Evolutionary conservation across 2,329 filamentous ascomycete genomes (phyloP).

Genomic region (Neurospora crassa): DNA sequence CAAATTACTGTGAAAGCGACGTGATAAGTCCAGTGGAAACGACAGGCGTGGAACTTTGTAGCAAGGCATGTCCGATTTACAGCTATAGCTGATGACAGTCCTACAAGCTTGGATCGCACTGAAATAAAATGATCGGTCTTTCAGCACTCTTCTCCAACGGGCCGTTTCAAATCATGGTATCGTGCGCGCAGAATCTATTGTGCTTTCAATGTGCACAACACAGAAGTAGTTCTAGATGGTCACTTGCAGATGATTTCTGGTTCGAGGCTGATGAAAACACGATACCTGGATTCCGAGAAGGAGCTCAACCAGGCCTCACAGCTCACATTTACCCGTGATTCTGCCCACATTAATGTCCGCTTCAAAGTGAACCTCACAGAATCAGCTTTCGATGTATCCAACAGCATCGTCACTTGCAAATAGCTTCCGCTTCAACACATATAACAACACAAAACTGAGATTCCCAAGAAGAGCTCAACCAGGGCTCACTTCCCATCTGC

Average conservation of each 20-base stretch:
- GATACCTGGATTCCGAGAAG: not conserved
- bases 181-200: not conserved
- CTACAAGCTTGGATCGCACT: not conserved
- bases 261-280: not conserved
- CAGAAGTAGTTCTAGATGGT: not conserved
- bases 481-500: not conserved
- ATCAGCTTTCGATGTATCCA: not conserved
- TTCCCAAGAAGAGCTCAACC: no score
- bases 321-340: not conserved
- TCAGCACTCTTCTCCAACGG: not conserved
- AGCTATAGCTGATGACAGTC: not conserved
- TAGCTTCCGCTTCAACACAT: not conserved
- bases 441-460: not conserved
- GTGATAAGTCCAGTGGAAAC: not conserved
- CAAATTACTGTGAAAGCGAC: not conserved
- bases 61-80: no score
- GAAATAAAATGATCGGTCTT: not conserved
- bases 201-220: not conserved
- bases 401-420: not conserved
- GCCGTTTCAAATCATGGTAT: not conserved
- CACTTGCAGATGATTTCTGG: not conserved
- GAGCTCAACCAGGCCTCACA: not conserved
- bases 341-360: not conserved
- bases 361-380: not conserved
- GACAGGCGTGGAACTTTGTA: no score